Base-by-base conservation (phyloP, 352 stramenopile species). In the Phytophthora nicotianae region DNA sequence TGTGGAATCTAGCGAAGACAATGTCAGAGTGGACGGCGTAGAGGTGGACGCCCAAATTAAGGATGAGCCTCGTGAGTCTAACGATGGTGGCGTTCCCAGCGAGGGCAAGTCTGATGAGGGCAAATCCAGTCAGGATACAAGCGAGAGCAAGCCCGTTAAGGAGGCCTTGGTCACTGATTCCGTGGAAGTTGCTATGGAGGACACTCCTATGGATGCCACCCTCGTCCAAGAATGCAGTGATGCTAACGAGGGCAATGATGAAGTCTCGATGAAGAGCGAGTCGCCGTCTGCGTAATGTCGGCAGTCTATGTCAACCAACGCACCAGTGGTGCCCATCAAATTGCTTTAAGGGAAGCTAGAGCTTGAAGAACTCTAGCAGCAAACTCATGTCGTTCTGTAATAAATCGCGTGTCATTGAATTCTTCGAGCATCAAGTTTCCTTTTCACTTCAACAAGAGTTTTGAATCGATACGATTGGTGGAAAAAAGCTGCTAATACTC, bases 311-410 rank as follows among this genome's bases (percentile, higher is more conserved):
- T 45, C 24, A 47, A 37, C 20, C 17, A n/a, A n/a, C n/a, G 23
- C 9, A 14, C 37, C 41, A 3, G 16, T 8, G 24, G 16, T 38
- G n/a, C 19, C 13, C 3, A 35, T 2, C 23, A 49, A 48, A 40
- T 48, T 58, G 24, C 33, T 54, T 54, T 38, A 43, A 54, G 10
- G 41, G 17, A 27, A 54, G 19, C 29, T 32, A 55, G 48, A 16
- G 16, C 48, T 19, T 46, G n/a, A n/a, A n/a, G 11, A 23, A 10
- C 5, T 37, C 16, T 27, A 48, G 50, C 23, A 50, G 3, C 49
- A 43, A 57, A 35, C 40, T 6, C 11, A 46, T 45, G 54, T 53
- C 11, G 24, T 29, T 40, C 27, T 58, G 48, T 59, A 65, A 62
- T 54, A 33, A 56, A 49, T 47, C 33, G 55, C 26, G 40, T 59